Conservation (phyloP, 1,284 basidiomycete species). For the Ganoderma sp. region DNA sequence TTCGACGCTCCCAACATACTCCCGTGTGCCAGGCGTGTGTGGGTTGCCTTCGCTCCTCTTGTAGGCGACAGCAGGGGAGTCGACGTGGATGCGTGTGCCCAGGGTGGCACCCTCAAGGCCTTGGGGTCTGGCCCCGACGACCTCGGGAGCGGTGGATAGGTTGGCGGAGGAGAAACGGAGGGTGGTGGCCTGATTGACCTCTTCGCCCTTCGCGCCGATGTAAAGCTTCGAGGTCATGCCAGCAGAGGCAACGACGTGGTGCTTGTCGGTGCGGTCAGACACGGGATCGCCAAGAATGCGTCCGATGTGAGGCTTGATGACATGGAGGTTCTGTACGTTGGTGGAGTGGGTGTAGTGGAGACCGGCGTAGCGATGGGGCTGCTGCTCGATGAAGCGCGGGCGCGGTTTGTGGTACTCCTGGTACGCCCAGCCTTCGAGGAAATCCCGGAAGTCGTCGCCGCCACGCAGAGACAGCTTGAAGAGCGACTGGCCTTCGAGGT, state of each 20-base stretch:
- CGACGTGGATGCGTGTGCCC: slow-evolving; percentile 24
- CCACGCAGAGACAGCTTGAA: slow-evolving; percentile 38
- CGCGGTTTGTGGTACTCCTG: slow-evolving; percentile 34
- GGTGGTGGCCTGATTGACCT: slow-evolving; percentile 20
- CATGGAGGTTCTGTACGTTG: slow-evolving; percentile 57
- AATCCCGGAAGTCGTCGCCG: slow-evolving; percentile 35
- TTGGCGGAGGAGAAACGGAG: slow-evolving; percentile 39
- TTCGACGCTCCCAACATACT: slow-evolving; percentile 39
- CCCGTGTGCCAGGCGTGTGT: slow-evolving; percentile 42
- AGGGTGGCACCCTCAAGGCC: slow-evolving; percentile 32
- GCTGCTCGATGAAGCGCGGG: slow-evolving; percentile 58
- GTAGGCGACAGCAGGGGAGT: slow-evolving; percentile 23
- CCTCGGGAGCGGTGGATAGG: slow-evolving; percentile 39
- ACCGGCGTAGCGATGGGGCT: slow-evolving; percentile 68
- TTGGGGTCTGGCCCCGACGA: slow-evolving; percentile 38
- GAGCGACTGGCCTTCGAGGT: slow-evolving; percentile 39
- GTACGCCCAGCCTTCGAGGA: slow-evolving; percentile 39
- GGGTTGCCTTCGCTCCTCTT: slow-evolving; percentile 29
- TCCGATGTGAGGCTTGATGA: slow-evolving; percentile 60
- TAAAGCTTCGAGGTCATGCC: slow-evolving; percentile 37
- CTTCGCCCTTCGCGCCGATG: slow-evolving; percentile 12
- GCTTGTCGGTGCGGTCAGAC: slow-evolving; percentile 7
- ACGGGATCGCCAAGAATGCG: slow-evolving; percentile 51
- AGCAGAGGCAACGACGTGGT: slow-evolving; percentile 37
- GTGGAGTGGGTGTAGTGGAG: slow-evolving; percentile 63